Conservation (phyloP, 202 grass and related monocot genomes). For the Panicum hallii region DNA sequence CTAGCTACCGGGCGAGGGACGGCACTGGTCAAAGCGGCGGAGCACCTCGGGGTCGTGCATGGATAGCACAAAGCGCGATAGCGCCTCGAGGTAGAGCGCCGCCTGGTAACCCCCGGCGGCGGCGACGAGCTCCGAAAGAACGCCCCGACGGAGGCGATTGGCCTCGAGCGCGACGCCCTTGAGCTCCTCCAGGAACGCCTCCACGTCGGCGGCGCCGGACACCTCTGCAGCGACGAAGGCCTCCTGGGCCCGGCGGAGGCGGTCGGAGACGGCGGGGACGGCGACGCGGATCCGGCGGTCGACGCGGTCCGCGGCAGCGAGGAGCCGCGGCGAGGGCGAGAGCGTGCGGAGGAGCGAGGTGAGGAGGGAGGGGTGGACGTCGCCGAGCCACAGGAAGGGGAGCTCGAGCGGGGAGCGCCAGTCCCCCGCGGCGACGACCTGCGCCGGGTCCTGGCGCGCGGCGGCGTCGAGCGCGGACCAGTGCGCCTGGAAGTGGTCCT, state of each 20-base stretch:
- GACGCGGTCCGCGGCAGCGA: constrained; percentile 55
- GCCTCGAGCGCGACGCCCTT: constrained; percentile 49
- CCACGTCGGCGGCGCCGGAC: constrained; percentile 49
- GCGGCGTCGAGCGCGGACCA: constrained; percentile 68
- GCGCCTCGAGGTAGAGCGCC: constrained; percentile 64
- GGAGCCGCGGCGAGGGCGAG: constrained; percentile 54
- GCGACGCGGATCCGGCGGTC: constrained; percentile 62
- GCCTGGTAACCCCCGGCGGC: constrained; percentile 62
- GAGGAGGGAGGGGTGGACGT: constrained; percentile 67
- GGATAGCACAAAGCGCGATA: constrained; percentile 65
- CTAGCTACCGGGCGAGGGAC: constrained; percentile 50
- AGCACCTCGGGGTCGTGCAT: constrained; percentile 69
- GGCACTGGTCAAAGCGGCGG: constrained; percentile 65
- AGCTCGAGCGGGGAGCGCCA: constrained; percentile 66
- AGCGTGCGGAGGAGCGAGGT: constrained; percentile 65
- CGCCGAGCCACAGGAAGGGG: constrained; percentile 73
- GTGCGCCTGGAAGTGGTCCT: constrained; percentile 67
- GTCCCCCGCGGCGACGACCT: constrained; percentile 49
- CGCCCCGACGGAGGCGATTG: constrained; percentile 63
- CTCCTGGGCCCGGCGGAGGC: constrained; percentile 63
- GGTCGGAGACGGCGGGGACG: constrained; percentile 58
- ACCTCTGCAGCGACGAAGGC: constrained; percentile 46
- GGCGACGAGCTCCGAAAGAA: constrained; percentile 64
- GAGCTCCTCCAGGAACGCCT: constrained; percentile 56
- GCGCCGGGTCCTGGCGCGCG: constrained; percentile 59